Evolutionary conservation across 2,329 filamentous ascomycete genomes (phyloP), one percentile per base, ranked within the genome.

Genomic region (Cercospora zeae-maydis): DNA sequence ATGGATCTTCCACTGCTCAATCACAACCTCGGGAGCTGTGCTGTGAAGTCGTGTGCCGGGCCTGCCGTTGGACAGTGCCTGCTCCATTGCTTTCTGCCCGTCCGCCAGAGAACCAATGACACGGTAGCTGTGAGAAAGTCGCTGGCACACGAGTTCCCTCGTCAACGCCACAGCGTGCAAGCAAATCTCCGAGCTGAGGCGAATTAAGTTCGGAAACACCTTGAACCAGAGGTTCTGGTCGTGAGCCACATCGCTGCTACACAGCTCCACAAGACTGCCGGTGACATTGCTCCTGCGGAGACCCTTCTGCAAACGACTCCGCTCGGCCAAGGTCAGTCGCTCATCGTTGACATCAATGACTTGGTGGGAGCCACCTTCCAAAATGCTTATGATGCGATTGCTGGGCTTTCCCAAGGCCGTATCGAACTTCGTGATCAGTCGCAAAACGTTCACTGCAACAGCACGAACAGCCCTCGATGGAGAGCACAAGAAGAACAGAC

Each of bases 1-100:
- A 75, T 98, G 98, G 1, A 98, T 81, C 77, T 97, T 98, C 93
- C 93, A 99, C 75, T 99, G 95, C 76, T 98, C 96, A 63, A 99
- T 87, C 62, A 97, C 83, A 21, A 96, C 87, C 70, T 96, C 92
- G 0, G 93, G 90, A 16, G 92, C 89, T 0, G 89, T 88, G 2
- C 86, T 88, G 68, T 79, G 82, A 9, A 70, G 62, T 72, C 83
- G 87, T n/a, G 64, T 64, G 16, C 68, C 64, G 3, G 71, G 66
- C 47, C 63, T 67, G 49, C 60, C 65, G 9, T 67, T 56, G 2
- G 60, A 63, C 31, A 73, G 79, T 54, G 88, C 85, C 16, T 84
- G 80, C 59, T 86, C 86, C 66, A 89, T 85, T 69, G 77, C 63
- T 73, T 81, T 80, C n/a, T 63, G 42, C 27, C 78, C 87, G 62